A percentile compares a stretch with the other conserved stretches of the same genome.
Conservation (phyloP, 495 filamentous ascomycete species). For the Cenococcum geophilum region DNA sequence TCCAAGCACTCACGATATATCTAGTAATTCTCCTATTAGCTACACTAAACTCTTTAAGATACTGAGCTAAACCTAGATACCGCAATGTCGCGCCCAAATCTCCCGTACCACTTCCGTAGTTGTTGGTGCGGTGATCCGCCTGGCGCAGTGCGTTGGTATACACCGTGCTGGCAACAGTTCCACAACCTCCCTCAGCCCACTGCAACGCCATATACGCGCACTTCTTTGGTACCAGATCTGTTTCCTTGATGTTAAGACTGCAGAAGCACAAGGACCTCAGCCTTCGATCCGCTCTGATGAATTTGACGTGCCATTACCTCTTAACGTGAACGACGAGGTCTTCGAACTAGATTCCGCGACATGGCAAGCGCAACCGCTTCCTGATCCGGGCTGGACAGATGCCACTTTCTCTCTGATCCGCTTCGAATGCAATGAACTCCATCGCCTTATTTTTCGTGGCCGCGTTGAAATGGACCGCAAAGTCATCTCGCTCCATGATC, state of each 20-base stretch:
- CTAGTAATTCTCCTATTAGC: constrained; percentile 15
- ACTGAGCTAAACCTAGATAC: constrained; percentile 20
- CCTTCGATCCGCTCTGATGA: constrained; percentile 30
- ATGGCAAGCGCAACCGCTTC: constrained; percentile 26
- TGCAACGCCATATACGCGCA: constrained; percentile 28
- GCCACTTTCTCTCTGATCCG: constrained; percentile 27
- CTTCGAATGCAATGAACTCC: constrained; percentile 31
- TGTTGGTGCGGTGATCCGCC: constrained; percentile 27
- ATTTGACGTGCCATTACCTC: constrained; percentile 26
- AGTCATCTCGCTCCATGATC: constrained; percentile 22
- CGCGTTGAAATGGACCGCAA: constrained; percentile 29
- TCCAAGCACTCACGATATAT: constrained; percentile 31
- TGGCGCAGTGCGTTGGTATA: constrained; percentile 31
- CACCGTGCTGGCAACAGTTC: constrained; percentile 23
- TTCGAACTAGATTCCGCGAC: constrained; percentile 27
- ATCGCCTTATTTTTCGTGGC: constrained; percentile 30
- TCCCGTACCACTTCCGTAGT: constrained; percentile 30
- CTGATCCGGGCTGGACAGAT: constrained; percentile 26
- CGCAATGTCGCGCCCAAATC: constrained; percentile 28
- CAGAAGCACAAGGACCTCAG: constrained; percentile 29
- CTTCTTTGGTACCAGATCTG: constrained; percentile 32
- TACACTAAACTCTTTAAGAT: neutral
- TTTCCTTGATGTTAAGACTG: constrained; percentile 30
- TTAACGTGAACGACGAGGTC: constrained; percentile 31
- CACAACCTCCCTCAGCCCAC: constrained; percentile 20